phyloP scores from a whole-genome alignment of 208 protist species.

The Acanthamoeba lenticulata region DNA sequence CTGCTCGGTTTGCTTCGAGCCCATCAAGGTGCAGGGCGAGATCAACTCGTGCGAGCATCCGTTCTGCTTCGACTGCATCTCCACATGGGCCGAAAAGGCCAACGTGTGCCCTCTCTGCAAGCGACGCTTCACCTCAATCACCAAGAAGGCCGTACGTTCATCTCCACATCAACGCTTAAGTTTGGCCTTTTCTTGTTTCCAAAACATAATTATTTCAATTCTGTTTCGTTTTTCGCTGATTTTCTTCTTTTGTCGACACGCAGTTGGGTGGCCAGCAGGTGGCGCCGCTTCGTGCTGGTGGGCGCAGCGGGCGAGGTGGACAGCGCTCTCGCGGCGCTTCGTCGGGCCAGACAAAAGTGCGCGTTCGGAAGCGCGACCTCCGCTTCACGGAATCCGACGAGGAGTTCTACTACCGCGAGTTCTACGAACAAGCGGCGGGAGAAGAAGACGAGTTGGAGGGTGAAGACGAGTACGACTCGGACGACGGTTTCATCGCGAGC shows the following conservation, averaged over 20 bases:
- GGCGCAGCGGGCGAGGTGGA: too few species aligned
- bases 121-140: conserved; percentile 25
- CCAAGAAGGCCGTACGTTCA: not conserved
- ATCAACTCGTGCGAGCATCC: conserved; percentile 38
- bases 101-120: conserved; percentile 58
- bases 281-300: too few species aligned
- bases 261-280: not conserved
- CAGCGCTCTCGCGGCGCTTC: not conserved
- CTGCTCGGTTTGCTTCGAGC: conserved; percentile 20
- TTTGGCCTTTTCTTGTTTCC: too few species aligned
- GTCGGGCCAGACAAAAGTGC: not conserved
- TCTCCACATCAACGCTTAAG: not conserved
- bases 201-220: too few species aligned
- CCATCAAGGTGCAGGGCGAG: conserved; percentile 4
- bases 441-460: not conserved
- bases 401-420: conserved; percentile 19
- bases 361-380: conserved; percentile 12
- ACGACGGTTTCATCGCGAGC: not conserved
- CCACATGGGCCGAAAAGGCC: not conserved
- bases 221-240: not conserved
- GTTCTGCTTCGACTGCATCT: conserved; percentile 45
- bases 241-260: not conserved
- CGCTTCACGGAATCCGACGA: not conserved
- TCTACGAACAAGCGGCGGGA: not conserved
- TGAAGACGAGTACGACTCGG: not conserved